phyloP scores from a whole-genome alignment of 2,329 filamentous ascomycete genomes.

The Coniosporium uncinatum region DNA sequence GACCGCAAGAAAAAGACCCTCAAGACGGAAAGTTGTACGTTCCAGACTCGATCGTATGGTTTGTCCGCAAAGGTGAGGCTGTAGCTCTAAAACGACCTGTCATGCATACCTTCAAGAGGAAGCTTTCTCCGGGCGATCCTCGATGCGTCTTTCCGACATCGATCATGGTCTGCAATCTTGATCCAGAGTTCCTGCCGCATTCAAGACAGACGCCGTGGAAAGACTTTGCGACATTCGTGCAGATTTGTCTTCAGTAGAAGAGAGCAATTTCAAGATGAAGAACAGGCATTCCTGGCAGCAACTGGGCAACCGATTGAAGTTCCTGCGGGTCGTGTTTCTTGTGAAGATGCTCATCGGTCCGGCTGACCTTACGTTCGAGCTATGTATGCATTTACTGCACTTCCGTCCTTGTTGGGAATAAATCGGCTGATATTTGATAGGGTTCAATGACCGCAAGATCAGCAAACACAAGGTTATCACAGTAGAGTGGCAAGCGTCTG shows the following conservation, averaged over 20 bases:
- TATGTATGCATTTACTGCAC: constrained; percentile 16
- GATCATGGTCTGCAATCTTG: constrained; percentile 13
- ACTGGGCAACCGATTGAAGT: constrained; percentile 22
- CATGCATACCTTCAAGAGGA: constrained; percentile 23
- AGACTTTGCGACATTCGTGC: constrained; percentile 27
- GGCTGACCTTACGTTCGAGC: constrained; percentile 28
- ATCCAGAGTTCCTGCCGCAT: not conserved
- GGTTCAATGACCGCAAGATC: constrained; percentile 25
- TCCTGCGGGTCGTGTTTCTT: constrained; percentile 24
- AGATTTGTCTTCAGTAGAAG: constrained; percentile 20
- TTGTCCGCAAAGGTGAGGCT: constrained; percentile 25
- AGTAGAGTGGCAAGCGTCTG: constrained; percentile 19
- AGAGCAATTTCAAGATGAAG: constrained; percentile 24
- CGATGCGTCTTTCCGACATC: constrained; percentile 20
- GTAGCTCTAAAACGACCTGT: constrained; percentile 23
- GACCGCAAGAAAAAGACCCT: constrained; percentile 17
- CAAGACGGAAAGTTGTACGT: constrained; percentile 26
- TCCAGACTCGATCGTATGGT: constrained; percentile 27
- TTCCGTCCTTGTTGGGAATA: not conserved
- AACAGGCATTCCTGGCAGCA: constrained; percentile 27
- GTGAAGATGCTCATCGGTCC: constrained; percentile 29
- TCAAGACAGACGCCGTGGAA: constrained; percentile 15
- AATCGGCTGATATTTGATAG: constrained; percentile 1
- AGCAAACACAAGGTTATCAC: constrained; percentile 23
- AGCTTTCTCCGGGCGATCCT: constrained; percentile 21